Percentiles rank a stretch among this genome's conserved stretches.
These are phyloP conservation scores for Aspergillus sp. DNA, from an alignment of 2,329 filamentous ascomycete genomes.

Conservation along the genomic window DNA sequence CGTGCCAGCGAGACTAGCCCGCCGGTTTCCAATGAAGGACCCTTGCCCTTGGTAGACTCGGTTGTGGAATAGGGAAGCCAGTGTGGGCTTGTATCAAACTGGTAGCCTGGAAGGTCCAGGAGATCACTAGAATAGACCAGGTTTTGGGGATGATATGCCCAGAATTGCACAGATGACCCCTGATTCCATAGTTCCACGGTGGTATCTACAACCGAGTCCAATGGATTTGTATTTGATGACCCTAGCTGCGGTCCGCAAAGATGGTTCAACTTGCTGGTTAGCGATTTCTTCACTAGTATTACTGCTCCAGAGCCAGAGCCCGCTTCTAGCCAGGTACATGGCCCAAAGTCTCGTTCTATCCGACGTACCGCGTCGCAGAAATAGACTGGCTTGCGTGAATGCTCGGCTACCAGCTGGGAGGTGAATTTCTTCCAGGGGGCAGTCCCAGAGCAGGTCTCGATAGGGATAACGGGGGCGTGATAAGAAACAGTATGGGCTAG, in stretches of 20 bases:
- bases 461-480: slow-evolving; percentile 29
- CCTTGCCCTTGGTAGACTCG: too few relatives aligned
- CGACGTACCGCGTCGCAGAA: not conserved
- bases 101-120: not conserved
- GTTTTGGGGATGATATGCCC: not conserved
- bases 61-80: not conserved
- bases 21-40: too few relatives aligned
- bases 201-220: not conserved
- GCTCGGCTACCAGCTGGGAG: not conserved
- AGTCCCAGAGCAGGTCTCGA: slow-evolving; percentile 9
- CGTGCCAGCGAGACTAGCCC: too few relatives aligned
- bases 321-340: not conserved
- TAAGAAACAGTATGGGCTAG: slow-evolving; percentile 32
- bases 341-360: not conserved
- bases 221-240: too few relatives aligned
- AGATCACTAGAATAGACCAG: not conserved
- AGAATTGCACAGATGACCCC: not conserved
- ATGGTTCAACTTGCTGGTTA: not conserved
- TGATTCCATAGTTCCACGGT: not conserved
- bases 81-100: not conserved
- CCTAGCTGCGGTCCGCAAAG: too few relatives aligned
- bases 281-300: not conserved
- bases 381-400: not conserved
- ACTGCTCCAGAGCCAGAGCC: not conserved
- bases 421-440: not conserved